These are phyloP conservation scores for Pisolithus orientalis DNA, from an alignment of 768 basidiomycete genomes.

Conservation along the genomic window DNA sequence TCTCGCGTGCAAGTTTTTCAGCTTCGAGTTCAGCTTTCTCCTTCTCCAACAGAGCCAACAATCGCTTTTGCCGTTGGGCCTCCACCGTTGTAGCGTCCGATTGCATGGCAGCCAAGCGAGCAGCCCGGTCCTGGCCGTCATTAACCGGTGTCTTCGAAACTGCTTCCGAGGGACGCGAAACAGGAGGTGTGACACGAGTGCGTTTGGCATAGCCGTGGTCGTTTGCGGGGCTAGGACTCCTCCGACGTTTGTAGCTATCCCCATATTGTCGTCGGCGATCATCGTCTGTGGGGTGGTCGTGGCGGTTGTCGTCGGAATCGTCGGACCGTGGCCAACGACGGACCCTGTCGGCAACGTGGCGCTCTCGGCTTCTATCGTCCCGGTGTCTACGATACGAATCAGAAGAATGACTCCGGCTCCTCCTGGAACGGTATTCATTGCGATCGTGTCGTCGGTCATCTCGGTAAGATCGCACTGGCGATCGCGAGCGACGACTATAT, in stretches of 20 bases:
- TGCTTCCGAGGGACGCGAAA: slow-evolving; percentile 6
- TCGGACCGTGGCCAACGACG: slow-evolving; percentile 45
- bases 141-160: slow-evolving; percentile 13
- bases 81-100: slow-evolving; percentile 63
- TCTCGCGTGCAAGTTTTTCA: slow-evolving; percentile 60
- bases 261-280: slow-evolving; percentile 16
- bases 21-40: slow-evolving; percentile 75
- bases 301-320: slow-evolving; percentile 41
- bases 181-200: slow-evolving; percentile 38
- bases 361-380: slow-evolving; percentile 5
- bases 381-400: slow-evolving; percentile 11
- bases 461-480: slow-evolving; percentile 29
- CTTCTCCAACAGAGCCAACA: slow-evolving; percentile 61
- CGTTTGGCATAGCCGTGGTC: slow-evolving; percentile 37
- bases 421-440: slow-evolving; percentile 17
- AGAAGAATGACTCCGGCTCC: slow-evolving; percentile 27
- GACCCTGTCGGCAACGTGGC: slow-evolving; percentile 14
- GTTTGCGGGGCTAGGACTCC: slow-evolving; percentile 29
- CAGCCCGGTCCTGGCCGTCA: slow-evolving; percentile 55
- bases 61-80: slow-evolving; percentile 62
- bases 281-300: slow-evolving; percentile 22
- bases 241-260: slow-evolving; percentile 34
- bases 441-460: slow-evolving; percentile 10
- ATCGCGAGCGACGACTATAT: slow-evolving; percentile 40
- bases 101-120: slow-evolving; percentile 88